Base-by-base conservation (phyloP, 1,284 basidiomycete species). In the Athelia sp. region DNA sequence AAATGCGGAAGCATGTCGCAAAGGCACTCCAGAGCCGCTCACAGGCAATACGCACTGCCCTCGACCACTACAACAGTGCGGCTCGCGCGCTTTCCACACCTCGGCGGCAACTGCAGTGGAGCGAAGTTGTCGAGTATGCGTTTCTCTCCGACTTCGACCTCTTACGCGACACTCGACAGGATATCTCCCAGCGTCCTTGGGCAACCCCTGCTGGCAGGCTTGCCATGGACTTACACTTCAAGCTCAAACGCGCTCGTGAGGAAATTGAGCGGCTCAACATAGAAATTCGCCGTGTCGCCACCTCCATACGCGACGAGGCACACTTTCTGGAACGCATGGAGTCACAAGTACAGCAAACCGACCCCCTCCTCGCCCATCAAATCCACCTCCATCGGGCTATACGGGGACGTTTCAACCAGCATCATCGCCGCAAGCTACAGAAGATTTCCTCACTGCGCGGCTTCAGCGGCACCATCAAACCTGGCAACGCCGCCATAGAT, bases 71-170 rank as follows among this genome's bases (percentile, higher is more conserved):
- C 53, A 68, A 68, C 46, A 49, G 24, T 0, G 58, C 55, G 19
- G 64, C 63, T 0, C 29, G 43, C 0, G 38, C 45, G 3, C 56
- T 63, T 19, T 47, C 46, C 24, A 62, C 52, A 36, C 62, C 51
- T 21, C 51, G 48, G 14, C 52, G 51, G 10, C 23, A 26, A 1
- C 54, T 72, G 13, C 31, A 46, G 2, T 69, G 64, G 61, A 53
- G 57, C 3, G 56, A 67, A 21, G 52, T 72, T 11, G 50, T 65
- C 4, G 54, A 63, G 3, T 63, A 62, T 47, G 52, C 52, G 4
- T 63, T 62, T 17, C 52, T 71, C 1, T 59, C 61, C 4, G 67
- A 71, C 22, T 69, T 72, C 43, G 65, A 67, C 45, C 59, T 73
- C 4, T 58, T 74, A 1, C 52, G 59, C 3, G 51, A 62, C 23